Base-by-base conservation (phyloP, 768 basidiomycete genomes). In the Leccinum obscurum region DNA sequence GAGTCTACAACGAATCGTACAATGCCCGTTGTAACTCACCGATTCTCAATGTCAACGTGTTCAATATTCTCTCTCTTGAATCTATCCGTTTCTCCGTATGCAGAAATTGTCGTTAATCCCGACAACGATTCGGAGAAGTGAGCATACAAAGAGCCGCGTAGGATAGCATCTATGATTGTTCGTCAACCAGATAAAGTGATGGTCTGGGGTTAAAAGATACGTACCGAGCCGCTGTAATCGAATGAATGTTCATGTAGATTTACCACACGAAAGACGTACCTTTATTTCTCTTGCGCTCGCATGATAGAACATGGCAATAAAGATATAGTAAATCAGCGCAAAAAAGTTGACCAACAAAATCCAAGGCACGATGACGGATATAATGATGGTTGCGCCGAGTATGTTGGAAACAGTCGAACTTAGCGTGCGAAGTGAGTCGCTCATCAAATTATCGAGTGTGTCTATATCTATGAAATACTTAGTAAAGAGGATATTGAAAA, bases 41-140 rank as follows among this genome's bases (percentile, higher is more conserved):
- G 81, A 68, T 96, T 95, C 74, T 98, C 95, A 26, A 90, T 76
- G 64, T 97, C 89, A 34, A 95, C 81, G 17, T 85, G 79, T n/a
- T 81, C 77, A 62, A 86, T 78, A 66, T 95, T 98, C 59, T 93
- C 90, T 7, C 73, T 72, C 50, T 81, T 75, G 80, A 97, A 98
- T 14, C 94, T 83, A 3, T 85, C 79, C 3, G 81, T 72, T 70
- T 92, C 95, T 11, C 88, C 87, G 61, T 96, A 97, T 0, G 93
- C 93, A 30, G 93, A 85, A 54, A 96, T 94, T 8, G 93, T 95
- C 1, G 90, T 82, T 41, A 96, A 74, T 17, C 95, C 95, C 11
- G 89, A 88, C 11, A 97, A 78, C 30, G 89, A 91, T 76, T 97
- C 95, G 3, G 92, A 92, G 75, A 97, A 97, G 69, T 95, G 93